phyloP scores from a whole-genome alignment of 2,329 filamentous ascomycete genomes.

The Ophiostoma perfectum region DNA sequence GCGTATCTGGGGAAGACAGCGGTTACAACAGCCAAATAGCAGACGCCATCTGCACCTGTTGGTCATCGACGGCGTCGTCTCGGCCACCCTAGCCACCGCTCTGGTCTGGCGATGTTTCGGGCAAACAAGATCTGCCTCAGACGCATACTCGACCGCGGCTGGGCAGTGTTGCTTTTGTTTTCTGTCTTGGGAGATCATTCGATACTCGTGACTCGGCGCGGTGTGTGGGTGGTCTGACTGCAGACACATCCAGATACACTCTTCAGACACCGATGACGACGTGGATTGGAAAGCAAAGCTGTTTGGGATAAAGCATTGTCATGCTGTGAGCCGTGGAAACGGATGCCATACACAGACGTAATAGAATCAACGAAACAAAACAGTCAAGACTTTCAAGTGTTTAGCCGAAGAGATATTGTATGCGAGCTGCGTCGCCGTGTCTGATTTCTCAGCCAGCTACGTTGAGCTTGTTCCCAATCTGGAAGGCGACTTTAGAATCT shows the following conservation, averaged over 20 bases:
- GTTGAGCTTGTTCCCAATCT: neutral
- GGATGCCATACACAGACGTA: neutral
- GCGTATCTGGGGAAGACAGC: neutral
- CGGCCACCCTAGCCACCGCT: neutral
- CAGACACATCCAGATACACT: neutral
- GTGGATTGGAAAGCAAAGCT: neutral
- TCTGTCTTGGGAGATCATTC: neutral
- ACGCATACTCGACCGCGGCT: neutral
- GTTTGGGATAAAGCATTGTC: too few relatives aligned
- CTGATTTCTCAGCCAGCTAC: neutral
- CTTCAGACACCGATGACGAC: neutral
- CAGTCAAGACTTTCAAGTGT: neutral
- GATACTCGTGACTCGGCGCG: neutral
- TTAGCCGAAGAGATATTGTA: too few relatives aligned
- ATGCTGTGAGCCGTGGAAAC: neutral
- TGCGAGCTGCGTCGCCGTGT: too few relatives aligned
- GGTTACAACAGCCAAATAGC: neutral
- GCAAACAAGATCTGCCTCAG: neutral
- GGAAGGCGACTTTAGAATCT: neutral
- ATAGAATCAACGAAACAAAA: neutral
- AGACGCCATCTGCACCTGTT: neutral
- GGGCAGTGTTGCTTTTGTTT: neutral
- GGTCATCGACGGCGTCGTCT: neutral
- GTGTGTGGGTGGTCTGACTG: neutral
- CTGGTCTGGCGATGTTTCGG: conserved; percentile 8